A percentile compares a stretch with the other conserved stretches of the same genome.
Conservation (phyloP, 306 rosid species). For the Malus domestica region ASM211411v1 NC_041801.1:33641001-33641500, state of each 20-base stretch:
- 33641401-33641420: not conserved
- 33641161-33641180: not conserved
- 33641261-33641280: not conserved
- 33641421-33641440: not conserved
- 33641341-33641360: not conserved
- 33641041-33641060: not conserved
- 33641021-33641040: not conserved
- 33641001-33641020: not conserved
- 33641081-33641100: not conserved
- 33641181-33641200: not conserved
- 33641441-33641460: not conserved
- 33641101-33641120: not conserved
- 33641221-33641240: not conserved
- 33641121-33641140: not conserved
- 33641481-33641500: not conserved
- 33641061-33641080: not conserved
- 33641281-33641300: not conserved
- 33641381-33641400: not conserved
- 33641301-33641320: not conserved
- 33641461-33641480: not conserved
- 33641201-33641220: not conserved
- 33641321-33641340: not conserved
- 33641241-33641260: not conserved
- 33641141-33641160: not conserved
- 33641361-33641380: not conserved